Percentiles rank a stretch among this genome's conserved stretches.
These are phyloP conservation scores for Podospora pseudocomata DNA, from an alignment of 495 filamentous ascomycete genomes.

Conservation along the genomic window DNA sequence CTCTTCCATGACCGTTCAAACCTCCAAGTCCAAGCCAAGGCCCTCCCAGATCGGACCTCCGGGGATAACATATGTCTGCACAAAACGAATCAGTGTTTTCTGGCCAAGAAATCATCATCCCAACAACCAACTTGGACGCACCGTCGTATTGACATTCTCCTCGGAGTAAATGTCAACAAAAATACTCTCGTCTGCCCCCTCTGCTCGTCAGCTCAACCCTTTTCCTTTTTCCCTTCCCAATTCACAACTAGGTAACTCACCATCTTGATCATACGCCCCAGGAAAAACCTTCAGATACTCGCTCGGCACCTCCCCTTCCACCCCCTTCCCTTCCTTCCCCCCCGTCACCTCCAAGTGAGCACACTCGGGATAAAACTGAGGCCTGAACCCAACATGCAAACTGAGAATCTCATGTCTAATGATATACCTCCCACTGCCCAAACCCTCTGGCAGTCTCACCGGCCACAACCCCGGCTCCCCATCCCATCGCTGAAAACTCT, in stretches of 20 bases:
- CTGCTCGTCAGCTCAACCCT: not conserved
- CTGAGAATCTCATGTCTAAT: conserved; percentile 54
- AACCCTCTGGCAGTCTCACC: conserved; percentile 43
- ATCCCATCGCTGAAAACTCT: conserved; percentile 47
- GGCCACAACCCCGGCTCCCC: conserved; percentile 45
- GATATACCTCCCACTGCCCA: conserved; percentile 49
- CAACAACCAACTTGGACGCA: conserved; percentile 10
- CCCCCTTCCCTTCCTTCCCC: conserved; percentile 39
- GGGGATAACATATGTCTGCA: conserved; percentile 42
- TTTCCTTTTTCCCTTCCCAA: too few relatives aligned
- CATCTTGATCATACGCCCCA: conserved; percentile 45
- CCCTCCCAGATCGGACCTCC: conserved; percentile 46
- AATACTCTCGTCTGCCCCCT: conserved; percentile 45
- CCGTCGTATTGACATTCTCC: conserved; percentile 31
- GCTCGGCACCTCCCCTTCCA: conserved; percentile 10
- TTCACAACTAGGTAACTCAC: conserved; percentile 24
- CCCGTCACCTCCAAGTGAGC: conserved; percentile 52
- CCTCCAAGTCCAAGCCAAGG: not conserved
- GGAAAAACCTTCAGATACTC: conserved; percentile 48
- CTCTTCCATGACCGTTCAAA: not conserved
- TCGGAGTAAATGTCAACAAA: conserved; percentile 49
- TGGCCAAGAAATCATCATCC: too few relatives aligned
- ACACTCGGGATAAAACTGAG: conserved; percentile 57
- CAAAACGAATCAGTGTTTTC: too few relatives aligned
- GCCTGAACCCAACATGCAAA: conserved; percentile 49